phyloP scores from a whole-genome alignment of 1,284 basidiomycete genomes.

The Coniophora puteana region DNA sequence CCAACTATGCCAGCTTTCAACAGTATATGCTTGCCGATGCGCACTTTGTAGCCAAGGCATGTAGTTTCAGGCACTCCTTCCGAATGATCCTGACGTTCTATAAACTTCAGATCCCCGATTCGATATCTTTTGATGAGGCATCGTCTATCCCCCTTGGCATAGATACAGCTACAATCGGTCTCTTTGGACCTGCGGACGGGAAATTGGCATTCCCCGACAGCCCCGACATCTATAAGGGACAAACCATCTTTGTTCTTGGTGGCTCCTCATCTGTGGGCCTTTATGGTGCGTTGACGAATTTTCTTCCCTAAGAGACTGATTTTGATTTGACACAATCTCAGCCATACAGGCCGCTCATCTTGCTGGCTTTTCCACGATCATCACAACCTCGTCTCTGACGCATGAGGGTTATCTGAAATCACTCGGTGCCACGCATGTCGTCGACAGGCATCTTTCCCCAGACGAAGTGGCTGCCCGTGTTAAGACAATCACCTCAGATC shows the following conservation, averaged over 20 bases:
- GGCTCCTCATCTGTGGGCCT: slow-evolving; percentile 31
- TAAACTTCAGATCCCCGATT: slow-evolving; percentile 28
- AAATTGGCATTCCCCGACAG: slow-evolving; percentile 30
- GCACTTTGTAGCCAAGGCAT: slow-evolving; percentile 40
- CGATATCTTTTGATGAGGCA: slow-evolving; percentile 28
- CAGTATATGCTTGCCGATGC: slow-evolving; percentile 33
- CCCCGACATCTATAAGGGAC: slow-evolving; percentile 24
- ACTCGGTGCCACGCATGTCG: slow-evolving; percentile 42
- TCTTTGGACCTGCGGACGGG: slow-evolving; percentile 28
- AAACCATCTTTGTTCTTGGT: slow-evolving; percentile 30
- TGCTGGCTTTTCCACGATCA: slow-evolving; percentile 30
- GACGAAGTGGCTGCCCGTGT: slow-evolving; percentile 23
- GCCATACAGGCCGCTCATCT: slow-evolving; percentile 28
- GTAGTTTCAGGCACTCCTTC: slow-evolving; percentile 1
- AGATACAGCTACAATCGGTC: slow-evolving; percentile 27
- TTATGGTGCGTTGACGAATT: slow-evolving; percentile 21
- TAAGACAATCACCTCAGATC: slow-evolving; percentile 24
- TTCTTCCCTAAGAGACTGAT: slow-evolving; percentile 8
- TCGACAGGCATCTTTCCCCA: slow-evolving; percentile 33
- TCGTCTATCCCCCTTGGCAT: slow-evolving; percentile 25
- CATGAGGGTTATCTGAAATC: slow-evolving; percentile 37
- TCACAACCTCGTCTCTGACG: slow-evolving; percentile 40
- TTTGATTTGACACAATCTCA: slow-evolving; percentile 11
- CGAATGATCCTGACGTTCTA: not conserved
- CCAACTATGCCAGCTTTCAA: slow-evolving; percentile 25